These are phyloP conservation scores for Xylaria sp. DNA, from an alignment of 2,329 filamentous ascomycete genomes.

Conservation along the genomic window DNA sequence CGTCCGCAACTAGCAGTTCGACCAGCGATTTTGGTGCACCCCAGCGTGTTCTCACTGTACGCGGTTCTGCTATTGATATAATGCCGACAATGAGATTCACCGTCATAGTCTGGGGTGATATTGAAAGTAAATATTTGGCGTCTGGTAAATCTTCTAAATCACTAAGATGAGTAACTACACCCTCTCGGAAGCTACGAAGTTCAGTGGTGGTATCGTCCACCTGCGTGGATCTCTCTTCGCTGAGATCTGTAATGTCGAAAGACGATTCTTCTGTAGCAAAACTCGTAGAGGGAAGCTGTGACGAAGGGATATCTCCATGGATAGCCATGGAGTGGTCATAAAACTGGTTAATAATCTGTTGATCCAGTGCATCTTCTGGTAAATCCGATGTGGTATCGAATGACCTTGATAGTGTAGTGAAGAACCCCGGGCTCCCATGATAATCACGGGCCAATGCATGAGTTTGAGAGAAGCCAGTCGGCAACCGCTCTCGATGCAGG, in stretches of 20 bases:
- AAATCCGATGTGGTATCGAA: conserved; percentile 42
- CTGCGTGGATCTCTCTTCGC: conserved; percentile 48
- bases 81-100: conserved; percentile 84
- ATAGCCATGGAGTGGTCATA: conserved; percentile 81
- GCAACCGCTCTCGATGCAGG: conserved; percentile 57
- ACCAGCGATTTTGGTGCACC: conserved; percentile 72
- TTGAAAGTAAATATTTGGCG: conserved; percentile 70
- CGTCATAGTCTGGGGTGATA: conserved; percentile 83
- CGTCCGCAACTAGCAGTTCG: conserved; percentile 84
- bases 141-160: conserved; percentile 77
- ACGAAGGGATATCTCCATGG: conserved; percentile 73
- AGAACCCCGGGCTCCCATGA: conserved; percentile 56
- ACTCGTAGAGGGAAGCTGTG: conserved; percentile 59
- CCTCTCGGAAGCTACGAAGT: conserved; percentile 41
- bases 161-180: conserved; percentile 59
- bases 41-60: conserved; percentile 74
- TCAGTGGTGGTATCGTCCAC: conserved; percentile 36
- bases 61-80: conserved; percentile 74
- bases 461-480: conserved; percentile 64
- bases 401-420: conserved; percentile 58
- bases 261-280: conserved; percentile 50
- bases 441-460: conserved; percentile 51
- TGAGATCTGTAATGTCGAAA: conserved; percentile 51
- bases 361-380: conserved; percentile 49
- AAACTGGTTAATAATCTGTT: conserved; percentile 68